phyloP scores from a whole-genome alignment of 163 green algal genomes.

The Scenedesmus sp. region DNA sequence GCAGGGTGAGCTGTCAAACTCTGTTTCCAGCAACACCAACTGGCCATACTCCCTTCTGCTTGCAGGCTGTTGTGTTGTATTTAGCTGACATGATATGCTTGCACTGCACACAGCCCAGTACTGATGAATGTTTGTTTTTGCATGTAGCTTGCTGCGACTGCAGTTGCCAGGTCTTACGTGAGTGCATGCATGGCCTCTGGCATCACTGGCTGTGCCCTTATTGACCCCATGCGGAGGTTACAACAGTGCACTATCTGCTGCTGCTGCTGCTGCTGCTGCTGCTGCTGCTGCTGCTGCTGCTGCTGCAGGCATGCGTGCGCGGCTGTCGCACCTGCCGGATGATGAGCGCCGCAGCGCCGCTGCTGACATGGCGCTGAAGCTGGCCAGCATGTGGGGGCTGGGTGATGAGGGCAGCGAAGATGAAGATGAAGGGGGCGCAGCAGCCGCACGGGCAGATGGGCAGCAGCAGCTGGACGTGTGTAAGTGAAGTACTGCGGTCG shows the following conservation, averaged over 20 bases:
- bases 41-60: too few species aligned
- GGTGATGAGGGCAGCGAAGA: conserved; percentile 24
- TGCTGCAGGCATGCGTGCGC: background rate
- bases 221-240: background rate
- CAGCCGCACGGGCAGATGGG: background rate
- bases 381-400: conserved; percentile 57
- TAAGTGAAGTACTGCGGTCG: background rate
- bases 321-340: conserved; percentile 54
- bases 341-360: conserved; percentile 54
- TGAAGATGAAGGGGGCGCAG: background rate
- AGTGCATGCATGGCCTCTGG: too few species aligned
- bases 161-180: too few species aligned
- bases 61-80: too few species aligned
- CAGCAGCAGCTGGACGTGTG: background rate
- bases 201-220: too few species aligned
- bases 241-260: too few species aligned
- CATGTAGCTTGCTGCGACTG: background rate
- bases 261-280: background rate
- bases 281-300: conserved; percentile 46
- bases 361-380: conserved; percentile 53
- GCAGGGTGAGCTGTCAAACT: background rate
- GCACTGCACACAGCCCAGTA: background rate
- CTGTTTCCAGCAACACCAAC: too few species aligned
- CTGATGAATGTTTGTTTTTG: background rate
- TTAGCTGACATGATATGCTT: background rate